phyloP scores from a whole-genome alignment of 2,329 filamentous ascomycete species.

The Pseudocercospora macadamiae region DNA sequence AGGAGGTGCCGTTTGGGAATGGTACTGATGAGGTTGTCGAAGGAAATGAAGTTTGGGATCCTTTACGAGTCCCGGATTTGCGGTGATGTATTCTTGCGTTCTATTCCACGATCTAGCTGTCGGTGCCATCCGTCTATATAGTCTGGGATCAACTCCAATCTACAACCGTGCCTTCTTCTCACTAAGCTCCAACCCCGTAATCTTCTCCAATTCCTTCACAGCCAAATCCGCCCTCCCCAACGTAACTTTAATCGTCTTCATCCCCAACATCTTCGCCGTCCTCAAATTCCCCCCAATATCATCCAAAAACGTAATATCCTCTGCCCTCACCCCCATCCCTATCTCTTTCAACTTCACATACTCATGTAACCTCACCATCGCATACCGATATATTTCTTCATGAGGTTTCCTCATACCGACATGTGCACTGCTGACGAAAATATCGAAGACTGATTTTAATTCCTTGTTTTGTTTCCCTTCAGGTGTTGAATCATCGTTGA shows the following conservation, averaged over 20 bases:
- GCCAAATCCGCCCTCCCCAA: constrained; percentile 79
- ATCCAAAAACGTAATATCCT: constrained; percentile 83
- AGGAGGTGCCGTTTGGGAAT: constrained; percentile 7
- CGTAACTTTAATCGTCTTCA: constrained; percentile 82
- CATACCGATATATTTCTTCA: constrained; percentile 74
- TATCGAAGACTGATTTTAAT: constrained; percentile 72
- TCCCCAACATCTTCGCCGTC: constrained; percentile 71
- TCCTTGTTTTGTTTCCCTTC: constrained; percentile 49
- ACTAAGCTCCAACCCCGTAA: constrained; percentile 63
- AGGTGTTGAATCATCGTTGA: constrained; percentile 55
- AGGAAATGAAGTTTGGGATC: background rate
- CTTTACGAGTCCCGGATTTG: background rate
- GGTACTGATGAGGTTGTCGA: background rate
- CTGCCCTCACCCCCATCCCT: constrained; percentile 59
- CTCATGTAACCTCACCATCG: constrained; percentile 67
- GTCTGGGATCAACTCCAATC: no score
- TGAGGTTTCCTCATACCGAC: constrained; percentile 88
- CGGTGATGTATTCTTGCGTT: no score
- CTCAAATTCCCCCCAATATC: constrained; percentile 95
- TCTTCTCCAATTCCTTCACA: constrained; percentile 75
- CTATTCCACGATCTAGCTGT: no score
- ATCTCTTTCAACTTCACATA: constrained; percentile 59
- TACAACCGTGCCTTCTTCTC: constrained; percentile 21
- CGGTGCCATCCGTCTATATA: no score
- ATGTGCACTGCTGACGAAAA: constrained; percentile 85